Conservation (phyloP, 495 filamentous ascomycete species). For the Tuber indicum region DNA sequence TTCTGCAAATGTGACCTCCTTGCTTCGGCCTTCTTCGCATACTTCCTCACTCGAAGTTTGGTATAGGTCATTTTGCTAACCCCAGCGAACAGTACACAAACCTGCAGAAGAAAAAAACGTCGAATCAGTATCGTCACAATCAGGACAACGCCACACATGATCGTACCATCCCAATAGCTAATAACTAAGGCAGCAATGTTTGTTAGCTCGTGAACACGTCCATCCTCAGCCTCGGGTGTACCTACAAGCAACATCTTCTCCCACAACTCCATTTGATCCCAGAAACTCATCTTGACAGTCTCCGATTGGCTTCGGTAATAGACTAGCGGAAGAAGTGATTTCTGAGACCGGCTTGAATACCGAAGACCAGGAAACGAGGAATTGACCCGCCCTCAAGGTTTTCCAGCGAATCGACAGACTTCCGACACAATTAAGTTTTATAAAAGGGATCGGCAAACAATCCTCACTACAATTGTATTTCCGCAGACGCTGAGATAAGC, state of each 20-base stretch:
- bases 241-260: conserved; percentile 86
- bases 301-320: background rate
- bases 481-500: background rate
- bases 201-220: background rate
- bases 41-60: conserved; percentile 58
- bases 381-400: background rate
- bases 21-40: conserved; percentile 59
- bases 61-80: conserved; percentile 57
- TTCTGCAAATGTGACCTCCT: conserved; percentile 54
- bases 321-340: background rate
- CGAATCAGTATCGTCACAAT: conserved; percentile 47
- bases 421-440: background rate
- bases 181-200: conserved; percentile 42
- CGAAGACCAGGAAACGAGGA: background rate
- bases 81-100: conserved; percentile 41
- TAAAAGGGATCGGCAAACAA: background rate
- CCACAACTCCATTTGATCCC: conserved; percentile 74
- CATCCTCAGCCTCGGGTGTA: conserved; percentile 34
- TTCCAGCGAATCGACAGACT: background rate
- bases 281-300: conserved; percentile 53
- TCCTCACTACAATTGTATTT: background rate
- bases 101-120: conserved; percentile 38
- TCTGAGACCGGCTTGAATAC: background rate
- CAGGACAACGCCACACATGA: conserved; percentile 27
- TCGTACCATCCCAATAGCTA: conserved; percentile 36